Evolutionary conservation across 768 basidiomycete species (phyloP), one percentile per base, ranked within the genome.

Genomic region (Auricularia auricula-judae): DNA sequence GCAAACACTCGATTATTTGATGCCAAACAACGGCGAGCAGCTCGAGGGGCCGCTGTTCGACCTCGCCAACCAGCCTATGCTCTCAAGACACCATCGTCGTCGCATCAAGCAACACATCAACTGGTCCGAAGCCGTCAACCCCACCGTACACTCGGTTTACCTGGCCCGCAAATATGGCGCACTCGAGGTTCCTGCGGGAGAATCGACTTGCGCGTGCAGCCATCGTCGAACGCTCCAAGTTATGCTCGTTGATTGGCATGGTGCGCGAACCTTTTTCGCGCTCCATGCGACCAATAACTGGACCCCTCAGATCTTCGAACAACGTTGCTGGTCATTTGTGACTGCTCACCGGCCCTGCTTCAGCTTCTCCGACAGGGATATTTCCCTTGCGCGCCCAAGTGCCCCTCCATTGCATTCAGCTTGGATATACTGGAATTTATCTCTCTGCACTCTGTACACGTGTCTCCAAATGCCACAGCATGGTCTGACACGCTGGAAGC

Each of bases 311-410:
- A 51, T 51, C 21, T 21, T 18, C 16, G 10, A 4, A 18, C 47
- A 18, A 51, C 21, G 16, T 51, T 4, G 11, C 10, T 51, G 4
- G 16, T 4, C 4, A 51, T 21, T 11, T 51, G 47, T 16, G 16
- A 21, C 4, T 62, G 61, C n/a, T 35, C 10, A 11, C 61, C 61
- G 18, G 61, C 61, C 14, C 16, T 16, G 14, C 8, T 8, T 3
- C 61, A 62, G 21, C 43, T 65, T 11, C 42, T 65, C 4, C 14
- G 36, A 14, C 8, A 4, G 5, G 64, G 64, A 23, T 39, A 23
- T 36, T 65, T 59, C 39, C 64, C 64, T 3, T 61, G 64, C 64
- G 47, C 60, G 29, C 64, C 64, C 14, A 14, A 23, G 23, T 39
- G 43, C 8, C 64, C 61, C 3, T 21, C 35, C 23, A 36, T 65